Conservation (phyloP, 306 rosid species). For the Nissolia schottii region DNA sequence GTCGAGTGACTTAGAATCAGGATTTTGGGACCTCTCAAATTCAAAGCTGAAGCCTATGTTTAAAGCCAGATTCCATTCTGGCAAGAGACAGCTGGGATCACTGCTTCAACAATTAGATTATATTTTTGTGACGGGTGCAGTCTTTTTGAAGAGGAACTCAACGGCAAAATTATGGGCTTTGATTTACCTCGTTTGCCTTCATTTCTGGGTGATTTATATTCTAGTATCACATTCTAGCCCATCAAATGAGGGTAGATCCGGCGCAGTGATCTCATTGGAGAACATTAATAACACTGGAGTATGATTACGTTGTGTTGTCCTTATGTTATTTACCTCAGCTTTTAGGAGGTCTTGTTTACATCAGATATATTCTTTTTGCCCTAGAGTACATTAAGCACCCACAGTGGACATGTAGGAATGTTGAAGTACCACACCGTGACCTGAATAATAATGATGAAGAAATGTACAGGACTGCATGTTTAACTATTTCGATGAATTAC, state of each 20-base stretch:
- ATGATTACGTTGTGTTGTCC: slow-evolving; percentile 19
- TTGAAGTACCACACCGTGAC: neutral
- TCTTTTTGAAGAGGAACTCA: slow-evolving; percentile 71
- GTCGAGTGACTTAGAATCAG: slow-evolving; percentile 70
- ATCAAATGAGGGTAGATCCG: slow-evolving; percentile 62
- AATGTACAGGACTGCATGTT: slow-evolving; percentile 1
- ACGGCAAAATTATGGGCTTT: slow-evolving; percentile 73
- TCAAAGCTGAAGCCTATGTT: slow-evolving; percentile 64
- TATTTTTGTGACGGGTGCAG: slow-evolving; percentile 63
- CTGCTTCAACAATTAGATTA: slow-evolving; percentile 73
- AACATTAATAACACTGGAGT: slow-evolving; percentile 68
- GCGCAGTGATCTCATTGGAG: slow-evolving; percentile 81
- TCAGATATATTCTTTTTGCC: slow-evolving; percentile 11
- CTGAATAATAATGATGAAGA: neutral
- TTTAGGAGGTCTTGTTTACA: slow-evolving; percentile 35
- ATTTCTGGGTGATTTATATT: slow-evolving; percentile 87
- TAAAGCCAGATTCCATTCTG: slow-evolving; percentile 60
- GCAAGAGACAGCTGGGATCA: slow-evolving; percentile 76
- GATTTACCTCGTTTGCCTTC: slow-evolving; percentile 83
- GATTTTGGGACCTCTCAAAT: slow-evolving; percentile 59
- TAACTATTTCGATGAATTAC: slow-evolving; percentile 4
- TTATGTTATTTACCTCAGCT: slow-evolving; percentile 24
- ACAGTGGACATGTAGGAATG: slow-evolving; percentile 21
- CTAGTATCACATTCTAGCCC: slow-evolving; percentile 63
- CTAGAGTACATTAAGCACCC: neutral